Evolutionary conservation across 73 alveolate species (phyloP), one percentile per base, ranked within the genome.

Genomic region (Symbiodinium pilosum): DNA sequence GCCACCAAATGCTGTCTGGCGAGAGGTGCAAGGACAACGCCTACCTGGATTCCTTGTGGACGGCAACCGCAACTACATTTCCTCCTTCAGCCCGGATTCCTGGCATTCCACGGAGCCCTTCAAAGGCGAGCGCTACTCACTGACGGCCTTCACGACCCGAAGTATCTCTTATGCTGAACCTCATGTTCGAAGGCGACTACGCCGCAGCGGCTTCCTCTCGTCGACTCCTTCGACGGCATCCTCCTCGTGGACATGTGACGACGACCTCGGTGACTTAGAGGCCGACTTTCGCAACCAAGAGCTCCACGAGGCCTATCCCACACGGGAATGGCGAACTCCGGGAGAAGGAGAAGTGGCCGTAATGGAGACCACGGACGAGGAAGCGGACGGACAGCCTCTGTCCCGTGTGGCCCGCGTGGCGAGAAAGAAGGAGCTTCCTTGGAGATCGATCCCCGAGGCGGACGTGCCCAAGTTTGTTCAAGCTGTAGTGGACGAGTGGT

Each of bases 341-440:
- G 77, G 77, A 1, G 77, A 59, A 18, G 77, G 77, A 2, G 77
- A 59, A 8, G 36, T 36, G 77, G 77, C 77, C 6, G 77, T 59
- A 12, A 59, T 59, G 77, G 77, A 59, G 6, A 59, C 36, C 77
- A 18, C 77, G 3, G 77, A 36, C 16, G 77, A 59, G 1, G 77
- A 59, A 18, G 77, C 16, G 1, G 77, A 20, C 39, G 5, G 36
- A n/a, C 38, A 59, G 5, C 38, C 18, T 1, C 77, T 36, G 38
- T 59, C 77, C 5, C 38, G 77, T 20, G 77, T 24, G 8, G 38
- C 71, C 36, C 68, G 69, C 9, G 88, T 69, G 34, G 96, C 96
- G 32, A 28, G 68, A 30, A 91, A 91, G 77, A 85, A 86, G 24
- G 96, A 91, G n/a, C 36, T 30, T 0, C 96, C 96, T 1, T 91